Base-by-base conservation (phyloP, 345 rosid species). In the Populus euphratica region DNA sequence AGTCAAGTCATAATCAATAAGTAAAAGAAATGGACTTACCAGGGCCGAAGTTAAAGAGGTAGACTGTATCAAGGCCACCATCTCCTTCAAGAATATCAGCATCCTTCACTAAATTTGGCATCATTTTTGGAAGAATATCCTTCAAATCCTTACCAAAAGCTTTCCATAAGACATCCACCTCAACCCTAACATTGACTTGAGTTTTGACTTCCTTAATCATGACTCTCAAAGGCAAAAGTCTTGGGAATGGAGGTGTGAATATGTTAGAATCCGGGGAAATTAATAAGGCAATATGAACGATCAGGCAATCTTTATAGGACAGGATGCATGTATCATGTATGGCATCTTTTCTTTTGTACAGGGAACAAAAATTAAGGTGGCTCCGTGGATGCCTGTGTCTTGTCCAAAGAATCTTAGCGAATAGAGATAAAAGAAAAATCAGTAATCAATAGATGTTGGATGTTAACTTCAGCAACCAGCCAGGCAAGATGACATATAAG, bases 81-180 rank as follows among this genome's bases (percentile, higher is more conserved):
- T 84, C 86, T 61, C 87, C 90, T 82, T 86, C 87, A 56, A 83
- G 72, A 10, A 82, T 38, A 25, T 79, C 36, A 10, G 65, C 84
- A 50, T 78, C 78, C 71, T 78, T 72, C 80, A 86, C 83, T 8
- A 80, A 29, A 41, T 64, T 66, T 25, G 85, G 88, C 16, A 77
- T 38, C 68, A 76, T 29, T 25, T 33, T 76, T 31, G 87, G 85
- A 74, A 77, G 9, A 31, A 79, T 27, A 27, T 39, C 67, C 47
- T 61, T 75, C 67, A 87, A 21, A 75, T 87, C 83, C 79, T 80
- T 65, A 35, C 81, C 43, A 69, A 87, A 47, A 69, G 82, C 74
- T 33, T 79, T 80, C 90, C 90, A 87, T 23, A 85, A 17, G 11
- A 65, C 27, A 21, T 62, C 82, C 8, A 80, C 4, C 29, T 70